Conservation (phyloP, 306 rosid species). For the Trifolium subterraneum region DNA sequence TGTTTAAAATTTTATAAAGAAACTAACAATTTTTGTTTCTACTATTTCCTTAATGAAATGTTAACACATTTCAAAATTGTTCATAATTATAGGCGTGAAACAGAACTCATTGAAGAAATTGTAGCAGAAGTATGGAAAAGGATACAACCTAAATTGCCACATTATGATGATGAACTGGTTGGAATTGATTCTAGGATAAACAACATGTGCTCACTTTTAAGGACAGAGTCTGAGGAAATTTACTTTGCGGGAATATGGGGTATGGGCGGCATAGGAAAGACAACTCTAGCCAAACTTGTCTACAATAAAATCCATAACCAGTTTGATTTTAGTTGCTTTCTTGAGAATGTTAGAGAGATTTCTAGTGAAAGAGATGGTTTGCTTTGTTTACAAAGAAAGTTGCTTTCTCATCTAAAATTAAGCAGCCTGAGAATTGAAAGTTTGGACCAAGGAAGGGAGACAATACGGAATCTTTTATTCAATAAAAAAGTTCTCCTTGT, state of each 20-base stretch:
- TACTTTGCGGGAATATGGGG: slow-evolving; percentile 48
- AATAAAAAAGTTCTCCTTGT: slow-evolving; percentile 40
- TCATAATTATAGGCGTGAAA: slow-evolving; percentile 10
- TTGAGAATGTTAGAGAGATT: slow-evolving; percentile 42
- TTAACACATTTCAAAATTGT: not conserved
- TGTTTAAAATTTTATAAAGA: not conserved
- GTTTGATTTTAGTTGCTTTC: slow-evolving; percentile 37
- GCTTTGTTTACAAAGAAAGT: slow-evolving; percentile 25
- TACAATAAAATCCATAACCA: slow-evolving; percentile 21
- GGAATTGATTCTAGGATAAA: slow-evolving; percentile 36
- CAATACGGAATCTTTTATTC: slow-evolving; percentile 18
- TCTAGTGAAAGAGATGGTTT: slow-evolving; percentile 33
- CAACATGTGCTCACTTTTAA: not conserved
- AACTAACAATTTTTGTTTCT: not conserved
- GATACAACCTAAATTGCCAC: slow-evolving; percentile 32
- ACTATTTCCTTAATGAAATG: not conserved
- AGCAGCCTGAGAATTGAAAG: not conserved
- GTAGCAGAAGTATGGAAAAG: slow-evolving; percentile 30
- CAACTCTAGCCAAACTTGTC: slow-evolving; percentile 45
- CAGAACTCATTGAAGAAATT: slow-evolving; percentile 43
- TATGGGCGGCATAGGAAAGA: slow-evolving; percentile 46
- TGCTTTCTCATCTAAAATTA: slow-evolving; percentile 16
- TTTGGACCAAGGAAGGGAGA: slow-evolving; percentile 13
- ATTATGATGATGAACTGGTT: slow-evolving; percentile 30
- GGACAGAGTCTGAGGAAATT: slow-evolving; percentile 17